Evolutionary conservation across 495 filamentous ascomycete genomes (phyloP), one percentile per base, ranked within the genome.

Genomic region (Penicilliopsis zonata): DNA sequence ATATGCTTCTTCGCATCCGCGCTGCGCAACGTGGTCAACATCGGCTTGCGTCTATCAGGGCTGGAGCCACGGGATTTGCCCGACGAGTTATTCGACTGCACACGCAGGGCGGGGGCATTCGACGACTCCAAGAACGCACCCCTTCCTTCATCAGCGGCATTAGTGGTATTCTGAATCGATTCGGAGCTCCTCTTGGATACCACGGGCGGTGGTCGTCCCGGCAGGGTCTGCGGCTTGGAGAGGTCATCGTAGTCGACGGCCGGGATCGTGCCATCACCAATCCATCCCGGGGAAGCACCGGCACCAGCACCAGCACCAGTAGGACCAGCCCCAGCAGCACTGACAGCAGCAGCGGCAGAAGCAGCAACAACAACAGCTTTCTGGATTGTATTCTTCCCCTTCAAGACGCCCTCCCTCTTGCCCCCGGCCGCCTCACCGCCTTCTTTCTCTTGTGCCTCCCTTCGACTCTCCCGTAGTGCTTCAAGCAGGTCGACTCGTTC

Each of bases 401-500:
- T 31, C 30, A 19, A 21, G 9, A 18, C 14, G 3, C 40, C 44
- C 41, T 49, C 25, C 13, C 50, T 47, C 27, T 40, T 51, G 28
- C 28, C 39, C 42, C 51, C 48, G 31, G 41, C 52, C 24, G 44
- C 41, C 23, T 55, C 51, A 22, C 41, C 43, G 5, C 18, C 33
- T 13, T 42, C 40, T 34, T 44, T 53, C 34, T 50, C 52, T 28
- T 53, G 53, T 4, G 59, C 57, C 30, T 88, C 80, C 31, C 75
- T 66, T 38, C 83, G 72, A 40, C 86, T 94, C 37, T 78, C 58
- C 27, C 72, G 70, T 32, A 96, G 65, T 15, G 87, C 80, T 40
- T 88, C 80, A 10, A 98, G 65, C 12, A 96, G 66, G 52, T 90
- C 86, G 30, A 94, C 84, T 29, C 83, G 73, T 58, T 96, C 86